phyloP scores from a whole-genome alignment of 139 green algal genomes.

The Nannochloris sp. region DNA sequence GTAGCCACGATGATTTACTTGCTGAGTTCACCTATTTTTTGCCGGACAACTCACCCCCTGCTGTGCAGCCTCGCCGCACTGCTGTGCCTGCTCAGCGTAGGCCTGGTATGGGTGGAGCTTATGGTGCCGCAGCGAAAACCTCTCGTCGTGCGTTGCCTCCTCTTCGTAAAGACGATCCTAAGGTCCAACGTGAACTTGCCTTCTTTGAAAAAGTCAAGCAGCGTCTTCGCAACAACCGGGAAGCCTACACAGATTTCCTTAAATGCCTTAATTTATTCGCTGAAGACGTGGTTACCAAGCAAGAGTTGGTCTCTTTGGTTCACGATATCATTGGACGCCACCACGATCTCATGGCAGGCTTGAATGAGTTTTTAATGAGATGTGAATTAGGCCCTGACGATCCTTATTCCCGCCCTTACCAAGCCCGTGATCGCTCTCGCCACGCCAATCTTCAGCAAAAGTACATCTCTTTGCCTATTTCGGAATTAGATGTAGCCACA shows the following conservation, averaged over 20 bases:
- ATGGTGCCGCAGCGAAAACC: background rate
- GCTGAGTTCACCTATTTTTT: conserved; percentile 99
- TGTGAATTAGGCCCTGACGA: conserved; percentile 51
- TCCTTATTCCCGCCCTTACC: conserved; percentile 29
- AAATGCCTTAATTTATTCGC: conserved; percentile 94
- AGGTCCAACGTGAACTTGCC: conserved; percentile 48
- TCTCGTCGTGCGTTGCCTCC: background rate
- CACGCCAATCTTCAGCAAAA: conserved; percentile 47
- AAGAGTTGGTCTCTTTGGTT: conserved; percentile 74
- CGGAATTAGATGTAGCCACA: conserved; percentile 76
- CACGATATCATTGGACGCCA: conserved; percentile 81
- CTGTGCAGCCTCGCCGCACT: background rate
- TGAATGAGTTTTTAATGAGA: conserved; percentile 71
- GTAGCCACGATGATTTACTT: conserved; percentile 86
- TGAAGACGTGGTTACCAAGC: conserved; percentile 82
- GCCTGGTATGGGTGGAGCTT: background rate
- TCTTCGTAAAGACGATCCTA: conserved; percentile 23
- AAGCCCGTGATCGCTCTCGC: conserved; percentile 16
- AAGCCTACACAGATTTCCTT: conserved; percentile 88
- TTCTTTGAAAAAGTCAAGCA: conserved; percentile 61
- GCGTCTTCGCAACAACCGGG: conserved; percentile 24
- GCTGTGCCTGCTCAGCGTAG: background rate
- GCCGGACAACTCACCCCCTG: conserved; percentile 68
- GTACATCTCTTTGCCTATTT: conserved; percentile 82
- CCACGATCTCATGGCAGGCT: conserved; percentile 77